Evolutionary conservation across 495 filamentous ascomycete genomes (phyloP).

Genomic region (Penicillium macrosclerotiorum): DNA sequence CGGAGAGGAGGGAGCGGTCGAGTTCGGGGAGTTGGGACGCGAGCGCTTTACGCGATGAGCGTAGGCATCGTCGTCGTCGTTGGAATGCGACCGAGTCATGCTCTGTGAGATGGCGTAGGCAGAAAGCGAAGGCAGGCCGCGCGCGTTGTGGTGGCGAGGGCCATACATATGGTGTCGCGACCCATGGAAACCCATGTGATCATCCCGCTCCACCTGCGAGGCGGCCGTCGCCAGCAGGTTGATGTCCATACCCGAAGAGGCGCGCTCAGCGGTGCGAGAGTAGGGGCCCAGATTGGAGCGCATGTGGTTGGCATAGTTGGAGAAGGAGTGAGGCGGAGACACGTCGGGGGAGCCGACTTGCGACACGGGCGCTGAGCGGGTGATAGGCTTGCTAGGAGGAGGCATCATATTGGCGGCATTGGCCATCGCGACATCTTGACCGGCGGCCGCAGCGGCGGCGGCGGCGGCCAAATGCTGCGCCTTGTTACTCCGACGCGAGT

Average conservation of each 20-base stretch:
- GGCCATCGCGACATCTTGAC: constrained; percentile 50
- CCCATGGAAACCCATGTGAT: constrained; percentile 46
- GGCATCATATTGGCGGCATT: constrained; percentile 65
- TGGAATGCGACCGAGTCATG: constrained; percentile 90
- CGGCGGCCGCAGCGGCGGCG: constrained; percentile 51
- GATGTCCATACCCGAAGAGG: constrained; percentile 68
- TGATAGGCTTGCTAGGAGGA: constrained; percentile 67
- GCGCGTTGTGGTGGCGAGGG: constrained; percentile 58
- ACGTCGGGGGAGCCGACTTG: constrained; percentile 90
- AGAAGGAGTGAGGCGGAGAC: constrained; percentile 89
- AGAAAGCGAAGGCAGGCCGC: constrained; percentile 73
- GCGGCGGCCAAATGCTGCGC: constrained; percentile 62
- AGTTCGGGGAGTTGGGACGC: constrained; percentile 87
- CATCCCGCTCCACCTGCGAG: constrained; percentile 81
- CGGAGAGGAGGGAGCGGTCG: constrained; percentile 94
- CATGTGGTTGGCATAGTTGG: constrained; percentile 66
- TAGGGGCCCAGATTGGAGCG: constrained; percentile 65
- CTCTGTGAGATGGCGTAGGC: constrained; percentile 75
- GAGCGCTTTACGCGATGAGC: constrained; percentile 79
- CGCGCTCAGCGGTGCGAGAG: constrained; percentile 49
- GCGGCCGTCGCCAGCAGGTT: constrained; percentile 89
- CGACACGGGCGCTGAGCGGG: constrained; percentile 85
- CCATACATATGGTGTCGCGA: constrained; percentile 51
- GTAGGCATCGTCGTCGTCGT: constrained; percentile 76
- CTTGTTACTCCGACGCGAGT: constrained; percentile 92